These are phyloP conservation scores for Aspergillus udagawae DNA, from an alignment of 2,329 filamentous ascomycete species.

Conservation along the genomic window DNA sequence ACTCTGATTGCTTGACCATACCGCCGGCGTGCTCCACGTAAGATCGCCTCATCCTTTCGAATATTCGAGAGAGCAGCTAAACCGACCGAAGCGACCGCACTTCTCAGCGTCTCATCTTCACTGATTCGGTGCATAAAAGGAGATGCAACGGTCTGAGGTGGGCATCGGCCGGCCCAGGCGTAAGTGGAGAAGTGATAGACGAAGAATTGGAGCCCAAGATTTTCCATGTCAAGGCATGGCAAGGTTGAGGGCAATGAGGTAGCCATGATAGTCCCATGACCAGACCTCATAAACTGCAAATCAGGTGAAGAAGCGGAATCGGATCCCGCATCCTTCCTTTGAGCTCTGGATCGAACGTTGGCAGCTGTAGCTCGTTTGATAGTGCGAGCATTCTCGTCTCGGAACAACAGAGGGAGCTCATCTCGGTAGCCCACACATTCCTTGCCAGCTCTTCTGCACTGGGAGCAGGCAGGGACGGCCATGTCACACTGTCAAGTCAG, in stretches of 20 bases:
- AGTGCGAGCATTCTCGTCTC: constrained; percentile 26
- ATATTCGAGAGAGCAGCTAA: constrained; percentile 24
- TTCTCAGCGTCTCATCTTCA: constrained; percentile 12
- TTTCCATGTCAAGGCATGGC: constrained; percentile 11
- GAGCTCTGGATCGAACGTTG: constrained; percentile 10
- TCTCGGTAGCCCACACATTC: constrained; percentile 29
- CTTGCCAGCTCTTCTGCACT: constrained; percentile 27
- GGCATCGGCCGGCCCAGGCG: constrained; percentile 1
- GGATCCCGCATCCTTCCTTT: not conserved
- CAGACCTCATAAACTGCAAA: not conserved
- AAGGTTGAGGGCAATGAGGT: not conserved
- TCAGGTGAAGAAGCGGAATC: not conserved
- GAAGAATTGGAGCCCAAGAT: constrained; percentile 21
- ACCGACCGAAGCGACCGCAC: constrained; percentile 21
- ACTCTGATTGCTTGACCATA: constrained; percentile 16
- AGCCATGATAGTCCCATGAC: not conserved
- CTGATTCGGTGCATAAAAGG: constrained; percentile 3
- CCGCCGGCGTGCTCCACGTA: constrained; percentile 16
- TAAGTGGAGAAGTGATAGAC: constrained; percentile 16
- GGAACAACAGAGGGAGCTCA: constrained; percentile 23
- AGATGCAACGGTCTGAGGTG: not conserved
- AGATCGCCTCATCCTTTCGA: constrained; percentile 13
- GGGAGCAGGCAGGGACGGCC: constrained; percentile 25
- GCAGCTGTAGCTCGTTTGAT: constrained; percentile 17
- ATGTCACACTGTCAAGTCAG: constrained; percentile 25